phyloP scores from a whole-genome alignment of 345 rosid species.

The Eucalyptus pumila region DNA sequence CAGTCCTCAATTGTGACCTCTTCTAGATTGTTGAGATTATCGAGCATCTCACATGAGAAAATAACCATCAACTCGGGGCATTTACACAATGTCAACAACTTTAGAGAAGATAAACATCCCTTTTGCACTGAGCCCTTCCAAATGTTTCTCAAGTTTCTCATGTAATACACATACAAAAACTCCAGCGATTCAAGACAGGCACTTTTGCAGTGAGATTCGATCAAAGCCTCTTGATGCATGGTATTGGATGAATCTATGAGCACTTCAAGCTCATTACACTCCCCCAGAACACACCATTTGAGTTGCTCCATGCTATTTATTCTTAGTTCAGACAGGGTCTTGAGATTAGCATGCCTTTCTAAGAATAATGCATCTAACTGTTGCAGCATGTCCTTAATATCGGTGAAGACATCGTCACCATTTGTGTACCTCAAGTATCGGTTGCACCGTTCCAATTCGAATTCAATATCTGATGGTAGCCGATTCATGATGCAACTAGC shows the following conservation, averaged over 20 bases:
- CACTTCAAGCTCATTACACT: slow-evolving; percentile 5
- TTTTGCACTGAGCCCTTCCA: background rate
- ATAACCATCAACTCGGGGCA: background rate
- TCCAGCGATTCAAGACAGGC: background rate
- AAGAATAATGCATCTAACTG: slow-evolving; percentile 7
- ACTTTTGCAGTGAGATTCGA: background rate
- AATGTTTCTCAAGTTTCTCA: background rate
- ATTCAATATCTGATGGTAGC: slow-evolving; percentile 4
- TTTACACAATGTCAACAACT: background rate
- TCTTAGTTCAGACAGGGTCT: slow-evolving; percentile 2
- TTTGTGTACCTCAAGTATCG: slow-evolving; percentile 7
- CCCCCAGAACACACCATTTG: slow-evolving; percentile 7
- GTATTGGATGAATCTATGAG: background rate
- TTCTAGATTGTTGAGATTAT: background rate
- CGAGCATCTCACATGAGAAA: background rate
- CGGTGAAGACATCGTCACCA: background rate
- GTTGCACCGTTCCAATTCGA: background rate
- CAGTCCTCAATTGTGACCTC: background rate
- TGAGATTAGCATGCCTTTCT: background rate
- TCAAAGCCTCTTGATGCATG: background rate
- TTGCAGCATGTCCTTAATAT: background rate
- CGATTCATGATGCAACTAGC: slow-evolving; percentile 4
- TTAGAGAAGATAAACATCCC: background rate
- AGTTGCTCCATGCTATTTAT: background rate
- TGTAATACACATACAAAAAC: background rate